A percentile compares a stretch with the other conserved stretches of the same genome.
phyloP scores from a whole-genome alignment of 2,329 filamentous ascomycete genomes.

The Ophiognomonia clavigignenti-juglandacearum region DNA sequence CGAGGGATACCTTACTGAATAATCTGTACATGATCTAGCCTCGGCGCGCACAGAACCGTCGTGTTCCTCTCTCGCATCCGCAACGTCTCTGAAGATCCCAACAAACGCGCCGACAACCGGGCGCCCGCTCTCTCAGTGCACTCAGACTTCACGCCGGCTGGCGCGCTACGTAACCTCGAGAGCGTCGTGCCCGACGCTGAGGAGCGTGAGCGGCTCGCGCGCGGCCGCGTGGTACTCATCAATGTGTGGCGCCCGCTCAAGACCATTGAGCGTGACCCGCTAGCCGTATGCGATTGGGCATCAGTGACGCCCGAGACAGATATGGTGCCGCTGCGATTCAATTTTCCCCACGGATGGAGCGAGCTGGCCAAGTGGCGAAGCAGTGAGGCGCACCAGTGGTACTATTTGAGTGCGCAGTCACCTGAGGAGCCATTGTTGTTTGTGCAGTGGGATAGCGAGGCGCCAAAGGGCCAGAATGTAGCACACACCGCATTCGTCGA shows the following conservation, averaged over 20 bases:
- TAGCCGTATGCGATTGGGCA: constrained; percentile 47
- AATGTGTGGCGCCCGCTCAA: constrained; percentile 48
- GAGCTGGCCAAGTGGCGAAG: constrained; percentile 42
- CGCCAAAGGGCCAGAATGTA: background rate
- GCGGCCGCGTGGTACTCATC: constrained; percentile 30
- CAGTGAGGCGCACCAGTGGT: constrained; percentile 44
- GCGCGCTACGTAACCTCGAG: background rate
- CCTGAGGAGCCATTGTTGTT: constrained; percentile 50
- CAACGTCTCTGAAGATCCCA: background rate
- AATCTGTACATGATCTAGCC: background rate
- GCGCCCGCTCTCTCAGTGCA: background rate
- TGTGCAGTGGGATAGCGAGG: background rate
- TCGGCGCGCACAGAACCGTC: background rate
- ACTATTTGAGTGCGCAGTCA: constrained; percentile 43
- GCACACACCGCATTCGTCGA: background rate
- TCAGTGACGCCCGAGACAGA: constrained; percentile 43
- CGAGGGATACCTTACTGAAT: background rate
- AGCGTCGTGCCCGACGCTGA: background rate
- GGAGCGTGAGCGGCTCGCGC: background rate
- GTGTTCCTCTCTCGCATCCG: background rate
- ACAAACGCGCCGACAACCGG: background rate
- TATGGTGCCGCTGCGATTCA: constrained; percentile 35
- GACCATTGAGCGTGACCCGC: constrained; percentile 47
- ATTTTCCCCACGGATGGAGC: constrained; percentile 37
- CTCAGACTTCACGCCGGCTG: background rate